Evolutionary conservation across 2,329 filamentous ascomycete species (phyloP), one percentile per base, ranked within the genome.

Genomic region (Xenosphaeropsis pyriputrescens): DNA sequence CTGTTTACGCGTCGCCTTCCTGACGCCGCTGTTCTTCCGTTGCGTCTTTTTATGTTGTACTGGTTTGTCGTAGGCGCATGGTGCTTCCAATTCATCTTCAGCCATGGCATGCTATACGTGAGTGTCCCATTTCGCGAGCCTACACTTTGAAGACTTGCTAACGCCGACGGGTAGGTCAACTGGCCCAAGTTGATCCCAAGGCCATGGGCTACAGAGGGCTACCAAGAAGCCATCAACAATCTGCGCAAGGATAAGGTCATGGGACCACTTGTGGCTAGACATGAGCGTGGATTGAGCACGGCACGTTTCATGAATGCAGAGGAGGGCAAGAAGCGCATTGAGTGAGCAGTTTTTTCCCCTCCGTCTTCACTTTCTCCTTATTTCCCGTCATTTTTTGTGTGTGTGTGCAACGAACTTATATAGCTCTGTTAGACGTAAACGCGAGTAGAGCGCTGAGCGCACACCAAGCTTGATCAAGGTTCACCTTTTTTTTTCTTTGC

Each of bases 291-390:
- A 2, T 72, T 85, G 44, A 94, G 85, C 61, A 84, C 83, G 46
- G 79, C 81, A 32, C 70, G 85, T 43, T 79, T 93, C 49, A 71
- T 85, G 22, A 91, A 81, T 49, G 75, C 93, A 39, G 91, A 98
- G 58, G 91, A 98, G 61, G 91, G 91, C 38, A 98, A 98, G 72
- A 98, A 95, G 72, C 84, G 91, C 57, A 93, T 93, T 53, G 91
- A 98, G 57, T 88, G 38, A 35, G 37, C 36, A 35, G n/a, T 15
- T 14, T 32, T 14, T 15, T 14, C 13, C 14, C 13, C 14, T 32
- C 30, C 9, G 7, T 32, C 14, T 32, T 14, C 8, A 6, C 9
- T 15, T 32, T 14, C 11, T 16, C 30, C 13, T 32, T n/a, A 5
- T 32, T 32, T 12, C 6, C 12, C 30, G 15, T 32, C 18, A 5